Evolutionary conservation across 2,329 filamentous ascomycete species (phyloP).

Genomic region (Epichloe hybrida): DNA sequence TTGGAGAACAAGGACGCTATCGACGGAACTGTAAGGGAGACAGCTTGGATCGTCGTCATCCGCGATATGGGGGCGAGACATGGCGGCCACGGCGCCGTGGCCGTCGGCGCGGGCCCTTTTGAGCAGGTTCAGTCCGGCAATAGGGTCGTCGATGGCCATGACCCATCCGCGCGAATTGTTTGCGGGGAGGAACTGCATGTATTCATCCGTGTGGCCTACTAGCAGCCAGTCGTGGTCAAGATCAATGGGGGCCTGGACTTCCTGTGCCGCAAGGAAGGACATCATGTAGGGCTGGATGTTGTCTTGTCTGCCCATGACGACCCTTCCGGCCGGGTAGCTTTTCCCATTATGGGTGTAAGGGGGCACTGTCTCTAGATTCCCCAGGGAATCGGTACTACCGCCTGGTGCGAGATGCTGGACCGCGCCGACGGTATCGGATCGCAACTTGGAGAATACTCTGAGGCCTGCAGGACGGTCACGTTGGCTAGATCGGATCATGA

Average conservation of each 20-base stretch:
- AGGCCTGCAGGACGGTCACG: conserved; percentile 14
- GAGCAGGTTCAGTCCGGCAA: conserved; percentile 13
- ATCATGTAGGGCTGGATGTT: conserved; percentile 9
- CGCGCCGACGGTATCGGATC: conserved; percentile 17
- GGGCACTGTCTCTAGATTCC: conserved; percentile 26
- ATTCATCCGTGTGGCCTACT: conserved; percentile 16
- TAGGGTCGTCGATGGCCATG: conserved; percentile 12
- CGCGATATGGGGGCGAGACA: neutral
- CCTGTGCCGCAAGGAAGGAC: conserved; percentile 19
- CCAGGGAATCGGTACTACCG: conserved; percentile 11
- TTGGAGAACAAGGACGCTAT: neutral
- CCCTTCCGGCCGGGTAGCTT: conserved; percentile 11
- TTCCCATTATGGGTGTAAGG: conserved; percentile 13
- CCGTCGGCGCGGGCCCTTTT: conserved; percentile 10
- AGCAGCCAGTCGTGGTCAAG: conserved; percentile 16
- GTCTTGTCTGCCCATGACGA: conserved; percentile 9
- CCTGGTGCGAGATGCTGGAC: conserved; percentile 13
- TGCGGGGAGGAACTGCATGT: conserved; percentile 16
- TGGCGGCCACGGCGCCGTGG: conserved; percentile 9
- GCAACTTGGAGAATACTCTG: conserved; percentile 19
- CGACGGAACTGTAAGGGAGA: neutral
- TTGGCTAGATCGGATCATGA: conserved; percentile 16
- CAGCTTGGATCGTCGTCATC: neutral
- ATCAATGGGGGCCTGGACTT: conserved; percentile 19
- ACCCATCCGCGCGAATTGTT: conserved; percentile 14